A percentile compares a stretch with the other conserved stretches of the same genome.
Evolutionary conservation across 1,139 yeast species (phyloP).

Genomic region (Hemisphaericaspora lyxosophila): DNA sequence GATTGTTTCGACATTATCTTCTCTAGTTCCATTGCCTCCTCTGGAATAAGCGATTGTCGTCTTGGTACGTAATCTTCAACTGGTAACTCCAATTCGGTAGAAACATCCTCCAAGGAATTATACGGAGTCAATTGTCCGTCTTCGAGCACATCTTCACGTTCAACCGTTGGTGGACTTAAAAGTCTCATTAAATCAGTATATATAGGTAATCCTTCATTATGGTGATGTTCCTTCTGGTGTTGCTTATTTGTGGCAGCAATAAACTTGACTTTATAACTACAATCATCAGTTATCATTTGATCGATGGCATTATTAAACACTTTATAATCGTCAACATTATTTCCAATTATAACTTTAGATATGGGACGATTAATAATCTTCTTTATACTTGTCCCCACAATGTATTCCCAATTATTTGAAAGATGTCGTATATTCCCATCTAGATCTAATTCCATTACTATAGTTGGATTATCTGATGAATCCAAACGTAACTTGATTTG

Average conservation of each 20-base stretch:
- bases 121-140: slow-evolving; percentile 29
- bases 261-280: slow-evolving; percentile 75
- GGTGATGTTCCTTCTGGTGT: neutral
- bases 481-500: slow-evolving; percentile 54
- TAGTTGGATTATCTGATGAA: slow-evolving; percentile 69
- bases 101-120: slow-evolving; percentile 19
- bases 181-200: slow-evolving; percentile 5
- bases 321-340: slow-evolving; percentile 55
- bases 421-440: slow-evolving; percentile 76
- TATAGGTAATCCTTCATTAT: slow-evolving; percentile 1
- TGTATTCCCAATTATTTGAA: slow-evolving; percentile 72
- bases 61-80: slow-evolving; percentile 10
- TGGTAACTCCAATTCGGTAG: slow-evolving; percentile 6
- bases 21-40: neutral
- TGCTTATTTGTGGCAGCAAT: slow-evolving; percentile 50
- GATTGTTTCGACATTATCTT: slow-evolving; percentile 10
- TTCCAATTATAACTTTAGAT: slow-evolving; percentile 65
- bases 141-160: neutral
- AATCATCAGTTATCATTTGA: slow-evolving; percentile 71
- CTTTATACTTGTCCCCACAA: slow-evolving; percentile 64
- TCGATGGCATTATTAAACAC: slow-evolving; percentile 72
- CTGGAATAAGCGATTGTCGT: slow-evolving; percentile 2
- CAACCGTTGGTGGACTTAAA: slow-evolving; percentile 2
- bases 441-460: slow-evolving; percentile 80
- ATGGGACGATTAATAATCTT: slow-evolving; percentile 62